Evolutionary conservation across 176 grass and related monocot genomes (phyloP), one percentile per base, ranked within the genome.

Genomic region (Alopecurus myosuroides): DNA sequence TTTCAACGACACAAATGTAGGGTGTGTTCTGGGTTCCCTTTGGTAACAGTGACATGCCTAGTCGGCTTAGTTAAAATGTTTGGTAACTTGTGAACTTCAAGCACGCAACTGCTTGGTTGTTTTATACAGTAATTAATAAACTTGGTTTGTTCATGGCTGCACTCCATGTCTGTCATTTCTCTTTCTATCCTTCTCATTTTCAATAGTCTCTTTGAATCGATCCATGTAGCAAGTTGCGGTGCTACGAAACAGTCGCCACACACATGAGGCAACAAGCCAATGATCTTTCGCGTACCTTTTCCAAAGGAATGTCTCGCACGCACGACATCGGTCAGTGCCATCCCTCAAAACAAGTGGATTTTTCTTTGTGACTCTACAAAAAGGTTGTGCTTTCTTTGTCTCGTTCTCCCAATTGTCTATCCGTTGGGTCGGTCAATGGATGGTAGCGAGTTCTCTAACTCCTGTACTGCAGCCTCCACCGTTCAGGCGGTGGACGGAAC

Each of bases 361-460:
- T 0, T 34, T 18, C 40, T 78, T n/a, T 11, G 44, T 31, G 80
- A 30, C 11, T 77, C 80, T 33, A 19, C 15, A 60, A 9, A 40
- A 56, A 71, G 68, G 36, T 18, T 26, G 41, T 19, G 78, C 56
- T 56, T 76, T 65, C 61, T 36, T 50, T 37, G 56, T 48, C 14
- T 28, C 65, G 9, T 68, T 17, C 42, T 78, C 23, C 36, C 34
- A 22, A 55, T n/a, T n/a, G n/a, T 42, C 61, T 52, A 6, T 61
- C 46, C 10, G 61, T 20, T 42, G 15, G 88, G 88, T n/a, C 8
- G 71, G 88, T 89, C 84, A 74, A 78, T 37, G 44, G 55, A 57
- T 86, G 74, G 79, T 78, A 36, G 74, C 17, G 42, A 37, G 44
- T 39, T 61, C n/a, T 50, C 19, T 85, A 23, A 57, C 35, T 40